These are phyloP conservation scores for Nitzschia putrida DNA, from an alignment of 108 stramenopile species.

Conservation along the genomic window DNA sequence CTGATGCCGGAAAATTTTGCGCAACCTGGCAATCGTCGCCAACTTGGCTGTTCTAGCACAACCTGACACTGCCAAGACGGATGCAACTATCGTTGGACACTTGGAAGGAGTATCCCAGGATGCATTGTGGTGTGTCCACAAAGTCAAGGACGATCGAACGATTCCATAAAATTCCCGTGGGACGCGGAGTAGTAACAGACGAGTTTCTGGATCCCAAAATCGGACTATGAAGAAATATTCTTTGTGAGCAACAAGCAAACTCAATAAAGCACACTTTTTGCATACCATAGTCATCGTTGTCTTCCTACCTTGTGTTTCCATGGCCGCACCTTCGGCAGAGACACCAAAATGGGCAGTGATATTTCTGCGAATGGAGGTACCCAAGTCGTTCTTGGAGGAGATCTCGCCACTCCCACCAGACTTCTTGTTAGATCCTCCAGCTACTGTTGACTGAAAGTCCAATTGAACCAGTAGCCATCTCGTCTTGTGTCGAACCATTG, in stretches of 20 bases:
- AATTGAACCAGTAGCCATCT: conserved; percentile 68
- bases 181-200: conserved; percentile 56
- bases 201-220: conserved; percentile 50
- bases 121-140: conserved; percentile 21
- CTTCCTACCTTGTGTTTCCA: not conserved
- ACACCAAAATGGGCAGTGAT: conserved; percentile 26
- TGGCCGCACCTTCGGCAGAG: conserved; percentile 15
- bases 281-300: not conserved
- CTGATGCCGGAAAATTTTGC: not conserved
- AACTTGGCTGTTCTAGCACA: conserved; percentile 68
- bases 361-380: conserved; percentile 17
- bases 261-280: not conserved
- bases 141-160: conserved; percentile 46
- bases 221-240: conserved; percentile 31
- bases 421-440: not conserved
- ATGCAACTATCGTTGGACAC: conserved; percentile 40
- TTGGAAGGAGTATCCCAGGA: conserved; percentile 23
- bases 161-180: conserved; percentile 47
- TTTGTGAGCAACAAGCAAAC: not conserved
- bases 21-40: conserved; percentile 30
- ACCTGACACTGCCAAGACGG: conserved; percentile 57
- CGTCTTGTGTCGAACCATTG: conserved; percentile 74
- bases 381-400: conserved; percentile 28
- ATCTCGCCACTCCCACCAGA: not conserved
- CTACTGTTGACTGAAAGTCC: conserved; percentile 39